Evolutionary conservation across 805 yeast species (phyloP).

Genomic region (Lachancea thermotolerans): DNA sequence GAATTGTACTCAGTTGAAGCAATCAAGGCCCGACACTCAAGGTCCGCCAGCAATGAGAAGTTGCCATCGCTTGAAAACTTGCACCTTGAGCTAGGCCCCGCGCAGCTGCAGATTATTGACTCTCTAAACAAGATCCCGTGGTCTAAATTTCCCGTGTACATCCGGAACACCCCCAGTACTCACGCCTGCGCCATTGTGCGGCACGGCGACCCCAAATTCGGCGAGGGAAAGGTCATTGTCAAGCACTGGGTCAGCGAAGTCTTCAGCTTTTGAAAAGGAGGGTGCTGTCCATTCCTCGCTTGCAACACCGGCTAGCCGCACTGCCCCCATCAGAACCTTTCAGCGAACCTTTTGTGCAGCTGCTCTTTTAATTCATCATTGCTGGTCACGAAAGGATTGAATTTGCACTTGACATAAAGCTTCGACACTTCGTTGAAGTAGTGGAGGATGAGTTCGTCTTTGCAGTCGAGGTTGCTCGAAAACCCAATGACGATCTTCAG

Average conservation of each 20-base stretch:
- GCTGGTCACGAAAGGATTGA: slow-evolving; percentile 24
- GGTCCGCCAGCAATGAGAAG: not conserved
- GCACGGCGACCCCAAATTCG: slow-evolving; percentile 45
- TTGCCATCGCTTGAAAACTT: slow-evolving; percentile 14
- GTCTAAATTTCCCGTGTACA: slow-evolving; percentile 66
- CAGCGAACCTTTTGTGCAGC: slow-evolving; percentile 14
- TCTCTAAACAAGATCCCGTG: slow-evolving; percentile 56
- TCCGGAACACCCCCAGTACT: slow-evolving; percentile 56
- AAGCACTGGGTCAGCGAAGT: slow-evolving; percentile 53
- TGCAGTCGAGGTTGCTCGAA: not conserved
- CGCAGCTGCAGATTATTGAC: slow-evolving; percentile 47
- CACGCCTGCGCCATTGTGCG: slow-evolving; percentile 82
- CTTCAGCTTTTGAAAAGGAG: slow-evolving; percentile 19
- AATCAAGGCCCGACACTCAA: slow-evolving; percentile 6
- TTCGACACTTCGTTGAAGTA: slow-evolving; percentile 20
- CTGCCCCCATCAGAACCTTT: slow-evolving; percentile 4
- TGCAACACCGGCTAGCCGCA: no score
- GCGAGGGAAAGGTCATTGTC: slow-evolving; percentile 65
- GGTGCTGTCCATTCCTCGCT: no score
- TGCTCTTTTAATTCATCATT: slow-evolving; percentile 13
- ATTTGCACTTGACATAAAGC: slow-evolving; percentile 21
- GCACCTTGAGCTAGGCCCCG: slow-evolving; percentile 12
- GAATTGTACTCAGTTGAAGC: slow-evolving; percentile 12
- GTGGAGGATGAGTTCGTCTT: slow-evolving; percentile 8
- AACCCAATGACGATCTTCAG: slow-evolving; percentile 29